Percentiles rank a stretch among this genome's conserved stretches.
phyloP scores from a whole-genome alignment of 2,329 filamentous ascomycete species.

The Pseudonectria foliicola region DNA sequence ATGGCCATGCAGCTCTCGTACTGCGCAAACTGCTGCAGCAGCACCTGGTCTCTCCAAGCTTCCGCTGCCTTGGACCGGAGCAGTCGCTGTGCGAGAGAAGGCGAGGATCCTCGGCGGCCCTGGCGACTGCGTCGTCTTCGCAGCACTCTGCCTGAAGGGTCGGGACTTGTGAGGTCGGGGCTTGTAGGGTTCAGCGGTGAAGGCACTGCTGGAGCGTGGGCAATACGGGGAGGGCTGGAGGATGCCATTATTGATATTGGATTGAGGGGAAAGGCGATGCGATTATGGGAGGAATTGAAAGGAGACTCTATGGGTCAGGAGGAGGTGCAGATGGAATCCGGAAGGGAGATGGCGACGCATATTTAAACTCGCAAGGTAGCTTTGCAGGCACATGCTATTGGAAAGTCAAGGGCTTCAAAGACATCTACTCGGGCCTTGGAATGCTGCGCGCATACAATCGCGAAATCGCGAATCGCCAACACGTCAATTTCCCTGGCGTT shows the following conservation, averaged over 20 bases:
- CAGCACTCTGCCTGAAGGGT: slow-evolving; percentile 8
- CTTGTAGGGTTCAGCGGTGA: slow-evolving; percentile 24
- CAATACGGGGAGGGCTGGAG: slow-evolving; percentile 4
- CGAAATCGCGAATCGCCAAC: background rate
- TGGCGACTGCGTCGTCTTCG: slow-evolving; percentile 13
- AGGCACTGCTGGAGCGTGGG: slow-evolving; percentile 18
- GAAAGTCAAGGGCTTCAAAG: slow-evolving; percentile 2
- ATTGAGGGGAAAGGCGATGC: background rate
- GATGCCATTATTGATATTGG: slow-evolving; percentile 11
- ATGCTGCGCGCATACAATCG: slow-evolving; percentile 4
- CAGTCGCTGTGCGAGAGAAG: slow-evolving; percentile 34
- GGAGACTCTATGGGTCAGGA: slow-evolving; percentile 3
- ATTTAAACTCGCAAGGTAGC: too few species aligned
- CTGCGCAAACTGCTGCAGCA: slow-evolving; percentile 20
- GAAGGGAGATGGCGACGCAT: too few species aligned
- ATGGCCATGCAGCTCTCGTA: slow-evolving; percentile 11
- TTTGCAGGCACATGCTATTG: background rate
- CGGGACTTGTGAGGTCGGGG: slow-evolving; percentile 15
- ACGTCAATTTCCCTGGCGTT: background rate
- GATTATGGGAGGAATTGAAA: background rate
- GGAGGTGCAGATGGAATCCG: slow-evolving; percentile 4
- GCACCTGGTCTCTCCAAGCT: slow-evolving; percentile 31
- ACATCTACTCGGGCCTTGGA: slow-evolving; percentile 5
- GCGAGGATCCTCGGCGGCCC: slow-evolving; percentile 11
- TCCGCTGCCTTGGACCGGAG: slow-evolving; percentile 35